Percentiles rank a stretch among this genome's conserved stretches.
Conservation (phyloP, 768 basidiomycete species). For the Tulasnella sp. region DNA sequence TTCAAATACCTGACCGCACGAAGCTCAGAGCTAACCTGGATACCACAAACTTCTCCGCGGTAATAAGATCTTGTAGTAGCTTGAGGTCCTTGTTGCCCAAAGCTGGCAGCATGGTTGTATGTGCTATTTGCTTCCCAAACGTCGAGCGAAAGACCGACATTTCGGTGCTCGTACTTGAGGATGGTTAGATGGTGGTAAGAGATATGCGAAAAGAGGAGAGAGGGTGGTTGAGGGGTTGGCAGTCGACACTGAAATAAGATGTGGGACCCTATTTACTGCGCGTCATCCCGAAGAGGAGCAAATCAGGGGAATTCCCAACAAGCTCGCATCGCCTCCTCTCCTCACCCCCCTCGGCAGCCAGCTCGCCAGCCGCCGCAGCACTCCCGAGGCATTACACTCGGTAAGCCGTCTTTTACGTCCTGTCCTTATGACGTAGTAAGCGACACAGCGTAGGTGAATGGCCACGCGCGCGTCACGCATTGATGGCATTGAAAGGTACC, state of each 20-base stretch:
- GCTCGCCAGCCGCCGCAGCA: background rate
- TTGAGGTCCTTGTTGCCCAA: conserved; percentile 71
- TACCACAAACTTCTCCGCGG: conserved; percentile 78
- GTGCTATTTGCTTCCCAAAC: conserved; percentile 62
- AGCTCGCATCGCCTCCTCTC: background rate
- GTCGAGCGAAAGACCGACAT: background rate
- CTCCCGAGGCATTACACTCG: background rate
- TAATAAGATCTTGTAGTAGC: conserved; percentile 83
- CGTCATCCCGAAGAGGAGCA: background rate
- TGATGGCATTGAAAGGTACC: too few species aligned
- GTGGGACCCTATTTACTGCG: conserved; percentile 3
- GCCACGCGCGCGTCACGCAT: too few species aligned
- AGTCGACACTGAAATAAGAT: background rate
- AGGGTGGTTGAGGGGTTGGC: background rate
- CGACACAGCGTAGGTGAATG: too few species aligned
- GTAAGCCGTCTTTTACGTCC: background rate
- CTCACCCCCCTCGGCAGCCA: background rate
- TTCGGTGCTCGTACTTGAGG: background rate
- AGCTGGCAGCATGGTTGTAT: conserved; percentile 74
- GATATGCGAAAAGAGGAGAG: background rate
- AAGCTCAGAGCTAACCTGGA: conserved; percentile 51
- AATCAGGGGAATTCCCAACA: background rate
- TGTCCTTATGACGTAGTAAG: background rate
- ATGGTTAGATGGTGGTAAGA: background rate
- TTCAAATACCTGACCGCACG: background rate